Evolutionary conservation across 179 eudicot genomes (phyloP).

Genomic region (Gypsophila paniculata): DNA sequence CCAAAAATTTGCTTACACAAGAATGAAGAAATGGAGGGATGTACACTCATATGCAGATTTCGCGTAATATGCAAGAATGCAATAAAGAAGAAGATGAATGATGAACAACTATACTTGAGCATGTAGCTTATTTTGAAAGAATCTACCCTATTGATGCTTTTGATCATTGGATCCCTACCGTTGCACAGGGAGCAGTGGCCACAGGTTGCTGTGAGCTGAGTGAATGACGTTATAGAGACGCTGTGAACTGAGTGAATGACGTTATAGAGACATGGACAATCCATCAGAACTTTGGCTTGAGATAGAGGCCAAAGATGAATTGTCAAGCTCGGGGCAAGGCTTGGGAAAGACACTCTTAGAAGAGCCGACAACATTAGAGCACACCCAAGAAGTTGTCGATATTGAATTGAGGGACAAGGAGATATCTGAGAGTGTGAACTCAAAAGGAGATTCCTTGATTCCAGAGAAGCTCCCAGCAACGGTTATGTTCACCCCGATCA

Average conservation of each 20-base stretch:
- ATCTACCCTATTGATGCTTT: constrained; percentile 34
- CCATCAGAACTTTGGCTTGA: constrained; percentile 29
- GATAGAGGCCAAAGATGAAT: constrained; percentile 25
- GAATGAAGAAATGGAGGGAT: constrained; percentile 48
- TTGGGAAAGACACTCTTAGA: constrained; percentile 30
- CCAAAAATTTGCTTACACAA: constrained; percentile 58
- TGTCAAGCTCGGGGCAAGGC: constrained; percentile 36
- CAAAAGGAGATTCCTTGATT: constrained; percentile 33
- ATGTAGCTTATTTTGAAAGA: constrained; percentile 39
- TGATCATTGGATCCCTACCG: constrained; percentile 14
- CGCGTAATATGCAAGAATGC: constrained; percentile 38
- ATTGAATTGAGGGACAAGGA: constrained; percentile 29
- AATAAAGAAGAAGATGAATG: constrained; percentile 29
- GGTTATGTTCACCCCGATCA: constrained; percentile 30
- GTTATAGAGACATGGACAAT: constrained; percentile 24
- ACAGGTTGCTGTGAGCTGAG: constrained; percentile 2
- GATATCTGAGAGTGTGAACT: constrained; percentile 27
- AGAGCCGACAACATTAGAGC: constrained; percentile 35
- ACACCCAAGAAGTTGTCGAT: constrained; percentile 29
- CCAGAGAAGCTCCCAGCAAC: constrained; percentile 37
- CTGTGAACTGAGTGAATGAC: not conserved
- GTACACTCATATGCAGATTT: constrained; percentile 44
- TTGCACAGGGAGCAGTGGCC: constrained; percentile 13
- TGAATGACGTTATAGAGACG: constrained; percentile 17
- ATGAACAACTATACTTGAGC: constrained; percentile 30